Base-by-base conservation (phyloP, 1,284 basidiomycete species). In the Wolfiporia cocos region DNA sequence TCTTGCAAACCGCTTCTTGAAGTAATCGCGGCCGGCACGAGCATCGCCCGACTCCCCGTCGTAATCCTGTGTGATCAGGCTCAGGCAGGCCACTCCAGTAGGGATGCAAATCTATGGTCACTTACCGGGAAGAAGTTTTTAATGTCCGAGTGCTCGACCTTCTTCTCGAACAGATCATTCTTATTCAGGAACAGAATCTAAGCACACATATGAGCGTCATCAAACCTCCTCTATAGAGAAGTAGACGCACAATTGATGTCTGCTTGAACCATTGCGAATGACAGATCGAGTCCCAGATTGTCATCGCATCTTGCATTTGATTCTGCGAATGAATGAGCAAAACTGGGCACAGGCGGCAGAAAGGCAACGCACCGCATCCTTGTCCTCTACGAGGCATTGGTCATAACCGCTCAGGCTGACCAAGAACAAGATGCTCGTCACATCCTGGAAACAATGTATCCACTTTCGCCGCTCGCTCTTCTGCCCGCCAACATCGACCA, bases 231-330 rank as follows among this genome's bases (percentile, higher is more conserved):
- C 5, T 2, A 12, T 24, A 2, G 44, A n/a, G 2, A 49, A 26
- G 23, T 28, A 9, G 5, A 65, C 81, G 39, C 50, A 91, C 89
- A 53, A 95, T 92, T 3, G 90, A 92, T 1, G 92, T 92, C 50
- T 85, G 77, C 60, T 85, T 81, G 67, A 97, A 96, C 92, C 92
- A 92, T 54, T 91, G 87, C 18, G 87, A 91, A 59, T 91, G 87
- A 66, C 87, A 89, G 70, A 93, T 91, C 33, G 90, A 93, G 58
- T 94, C 92, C 81, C 92, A 96, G 36, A 96, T 90, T 37, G 91
- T 90, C 76, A 96, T 83, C 1, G 92, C 89, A 56, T 95, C 93
- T 67, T 92, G 86, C 92, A 96, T 95, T 83, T 88, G 91, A 64
- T 91, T 93, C 86, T 91, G 53, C 35, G n/a, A 26, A 6, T 28